Base-by-base conservation (phyloP, 164 flowering plant species). In the Kalanchoe fedtschenkoi region DNA sequence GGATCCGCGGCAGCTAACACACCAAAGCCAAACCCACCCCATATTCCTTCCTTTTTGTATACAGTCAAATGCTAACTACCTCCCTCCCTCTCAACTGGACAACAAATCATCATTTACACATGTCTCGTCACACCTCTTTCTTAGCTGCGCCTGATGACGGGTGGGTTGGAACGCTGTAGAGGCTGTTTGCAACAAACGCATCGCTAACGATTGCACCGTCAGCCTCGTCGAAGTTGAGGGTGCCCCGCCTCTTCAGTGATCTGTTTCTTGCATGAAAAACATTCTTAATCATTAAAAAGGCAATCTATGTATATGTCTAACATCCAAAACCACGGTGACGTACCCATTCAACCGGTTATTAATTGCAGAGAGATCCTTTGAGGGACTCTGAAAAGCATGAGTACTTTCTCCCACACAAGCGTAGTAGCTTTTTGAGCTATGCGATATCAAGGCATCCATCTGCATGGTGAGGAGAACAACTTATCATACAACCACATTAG, bases 371-470 rank as follows among this genome's bases (percentile, higher is more conserved):
- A 95, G 74, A 63, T 95, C 99, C 71, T 95, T 95, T 41, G 99
- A 95, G 61, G 99, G 99, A 78, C 99, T 95, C 65, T 91, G 96
- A 51, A 81, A 91, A 19, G 99, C 99, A 78, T 80, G 96, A 29
- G 96, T 95, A 70, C 99, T 95, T 82, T 95, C 99, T 59, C 99
- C 99, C 38, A 95, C 97, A 69, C 97, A 91, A 28, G 99, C 99
- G 70, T 95, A 95, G 64, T 83, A 91, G 75, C 99, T 95, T 68
- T 81, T 91, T 7, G 97, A 84, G 75, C 89, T 83, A 72, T 83
- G 81, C 57, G 96, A 86, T 43, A 87, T 86, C 46, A 89, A 63
- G 37, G 89, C 87, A 78, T 95, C 97, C 97, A 91, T 95, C 99
- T 91, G 84, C 39, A 64, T 28, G 34, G 39, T 7, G 14, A 38